These are phyloP conservation scores for Dactylis glomerata DNA, from an alignment of 176 grass and related monocot genomes.

Conservation along the genomic window DNA sequence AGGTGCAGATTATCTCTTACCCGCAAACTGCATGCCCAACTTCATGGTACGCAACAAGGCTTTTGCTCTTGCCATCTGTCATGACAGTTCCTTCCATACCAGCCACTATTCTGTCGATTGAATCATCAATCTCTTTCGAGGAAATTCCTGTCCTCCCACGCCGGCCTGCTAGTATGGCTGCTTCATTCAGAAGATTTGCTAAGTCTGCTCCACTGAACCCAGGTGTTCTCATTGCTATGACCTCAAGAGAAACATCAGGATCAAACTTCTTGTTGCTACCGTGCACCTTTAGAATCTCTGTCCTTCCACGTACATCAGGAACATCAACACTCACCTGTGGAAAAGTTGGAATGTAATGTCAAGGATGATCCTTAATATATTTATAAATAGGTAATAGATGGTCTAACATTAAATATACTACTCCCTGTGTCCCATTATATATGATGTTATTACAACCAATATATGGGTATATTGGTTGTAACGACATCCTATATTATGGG, in stretches of 20 bases:
- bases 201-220: constrained; percentile 99
- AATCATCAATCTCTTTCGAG: constrained; percentile 97
- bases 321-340: constrained; percentile 87
- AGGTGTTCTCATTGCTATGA: constrained; percentile 98
- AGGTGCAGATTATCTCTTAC: constrained; percentile 42
- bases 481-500: too few species aligned
- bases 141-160: constrained; percentile 81
- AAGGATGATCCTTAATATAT: constrained; percentile 1
- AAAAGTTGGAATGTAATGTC: constrained; percentile 14
- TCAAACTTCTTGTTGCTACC: constrained; percentile 95
- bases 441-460: too few species aligned
- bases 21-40: constrained; percentile 98
- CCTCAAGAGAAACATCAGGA: constrained; percentile 89
- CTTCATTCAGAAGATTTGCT: constrained; percentile 97
- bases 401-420: not conserved
- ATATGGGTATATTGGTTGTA: too few species aligned
- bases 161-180: constrained; percentile 86
- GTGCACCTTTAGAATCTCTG: constrained; percentile 97
- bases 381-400: not conserved
- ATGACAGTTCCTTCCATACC: constrained; percentile 99
- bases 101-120: constrained; percentile 98
- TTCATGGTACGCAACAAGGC: constrained; percentile 99
- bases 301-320: constrained; percentile 94
- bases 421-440: too few species aligned
- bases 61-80: constrained; percentile 99